Evolutionary conservation across 352 stramenopile species (phyloP).

Genomic region (Phytophthora vignae): DNA sequence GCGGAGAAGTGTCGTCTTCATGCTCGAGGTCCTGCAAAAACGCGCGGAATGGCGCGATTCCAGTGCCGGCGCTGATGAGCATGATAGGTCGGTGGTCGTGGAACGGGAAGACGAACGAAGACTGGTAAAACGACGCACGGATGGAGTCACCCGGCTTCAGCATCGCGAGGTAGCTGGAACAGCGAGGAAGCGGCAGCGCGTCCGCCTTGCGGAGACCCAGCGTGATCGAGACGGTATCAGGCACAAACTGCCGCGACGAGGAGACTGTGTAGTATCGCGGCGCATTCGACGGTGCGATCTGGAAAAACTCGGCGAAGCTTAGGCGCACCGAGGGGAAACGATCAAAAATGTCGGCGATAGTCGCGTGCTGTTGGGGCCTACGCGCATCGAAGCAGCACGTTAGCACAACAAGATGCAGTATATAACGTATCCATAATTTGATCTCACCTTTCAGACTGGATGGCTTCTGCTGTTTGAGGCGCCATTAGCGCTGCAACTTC

Average conservation of each 20-base stretch:
- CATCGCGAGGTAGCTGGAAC: conserved; percentile 74
- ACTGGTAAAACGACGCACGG: conserved; percentile 74
- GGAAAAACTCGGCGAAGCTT: conserved; percentile 72
- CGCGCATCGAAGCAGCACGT: background rate
- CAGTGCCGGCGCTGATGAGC: conserved; percentile 81
- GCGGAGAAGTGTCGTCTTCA: conserved; percentile 39
- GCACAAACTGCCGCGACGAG: conserved; percentile 69
- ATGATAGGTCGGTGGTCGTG: conserved; percentile 70
- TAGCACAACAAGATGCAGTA: background rate
- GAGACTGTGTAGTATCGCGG: conserved; percentile 88
- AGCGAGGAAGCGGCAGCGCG: conserved; percentile 66
- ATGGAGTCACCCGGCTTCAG: conserved; percentile 58
- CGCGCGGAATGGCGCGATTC: conserved; percentile 84
- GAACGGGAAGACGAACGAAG: conserved; percentile 79
- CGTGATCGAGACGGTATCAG: conserved; percentile 73
- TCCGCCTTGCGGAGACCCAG: conserved; percentile 69
- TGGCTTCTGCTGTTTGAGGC: conserved; percentile 52
- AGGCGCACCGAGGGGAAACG: conserved; percentile 70
- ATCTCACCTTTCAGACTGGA: conserved; percentile 53
- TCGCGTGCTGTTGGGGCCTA: conserved; percentile 51
- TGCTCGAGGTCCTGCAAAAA: conserved; percentile 82
- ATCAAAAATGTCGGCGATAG: conserved; percentile 73
- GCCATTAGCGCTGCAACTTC: conserved; percentile 57
- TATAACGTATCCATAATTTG: background rate
- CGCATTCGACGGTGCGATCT: conserved; percentile 69